A percentile compares a stretch with the other conserved stretches of the same genome.
phyloP scores from a whole-genome alignment of 73 alveolate species.

The Blepharisma stoltei region DNA sequence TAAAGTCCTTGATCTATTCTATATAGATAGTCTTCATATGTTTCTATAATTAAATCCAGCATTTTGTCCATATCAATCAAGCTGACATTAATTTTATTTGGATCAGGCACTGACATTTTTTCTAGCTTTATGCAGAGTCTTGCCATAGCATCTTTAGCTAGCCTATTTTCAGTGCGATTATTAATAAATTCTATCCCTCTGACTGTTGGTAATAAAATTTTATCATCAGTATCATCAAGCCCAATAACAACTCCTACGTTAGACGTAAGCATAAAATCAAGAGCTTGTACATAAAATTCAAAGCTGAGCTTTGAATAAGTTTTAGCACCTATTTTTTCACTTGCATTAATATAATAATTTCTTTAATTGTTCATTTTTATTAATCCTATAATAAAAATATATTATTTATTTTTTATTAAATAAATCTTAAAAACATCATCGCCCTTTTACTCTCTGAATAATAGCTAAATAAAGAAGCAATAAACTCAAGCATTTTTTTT shows the following conservation, averaged over 20 bases:
- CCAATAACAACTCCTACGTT: not conserved
- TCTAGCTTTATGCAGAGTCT: not conserved
- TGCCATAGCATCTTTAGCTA: not conserved
- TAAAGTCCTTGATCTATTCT: not conserved
- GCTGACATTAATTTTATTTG: not conserved
- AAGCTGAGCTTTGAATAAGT: not conserved
- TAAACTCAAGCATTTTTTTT: not conserved
- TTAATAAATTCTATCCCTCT: not conserved
- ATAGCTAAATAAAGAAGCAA: not conserved
- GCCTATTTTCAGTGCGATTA: not conserved
- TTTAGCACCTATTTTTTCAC: not conserved
- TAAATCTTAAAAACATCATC: slow-evolving; percentile 7
- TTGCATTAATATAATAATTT: not conserved
- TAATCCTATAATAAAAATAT: no score
- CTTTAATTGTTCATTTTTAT: no score
- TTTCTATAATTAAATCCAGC: not conserved
- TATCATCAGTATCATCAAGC: slow-evolving; percentile 23
- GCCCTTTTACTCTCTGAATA: slow-evolving; percentile 1
- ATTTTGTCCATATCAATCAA: not conserved
- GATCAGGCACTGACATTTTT: not conserved
- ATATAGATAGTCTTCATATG: not conserved
- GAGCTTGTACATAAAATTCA: not conserved
- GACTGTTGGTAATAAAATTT: not conserved
- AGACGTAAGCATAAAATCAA: not conserved
- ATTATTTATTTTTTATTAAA: no score